These are phyloP conservation scores for Aspergillus piperis DNA, from an alignment of 2,329 filamentous ascomycete species.

Conservation along the genomic window DNA sequence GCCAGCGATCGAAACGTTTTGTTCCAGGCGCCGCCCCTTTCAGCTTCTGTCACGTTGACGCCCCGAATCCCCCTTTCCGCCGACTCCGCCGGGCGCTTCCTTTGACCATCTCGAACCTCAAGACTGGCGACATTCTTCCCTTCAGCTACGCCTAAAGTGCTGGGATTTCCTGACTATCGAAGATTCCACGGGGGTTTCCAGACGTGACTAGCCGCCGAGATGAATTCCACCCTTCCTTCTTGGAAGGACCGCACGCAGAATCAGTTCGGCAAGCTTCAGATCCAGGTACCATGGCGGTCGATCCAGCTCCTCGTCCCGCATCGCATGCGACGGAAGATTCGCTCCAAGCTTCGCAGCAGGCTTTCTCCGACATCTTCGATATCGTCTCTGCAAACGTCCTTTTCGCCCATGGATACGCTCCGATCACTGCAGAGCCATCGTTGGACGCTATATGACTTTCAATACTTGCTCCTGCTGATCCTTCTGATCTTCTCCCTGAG, in stretches of 20 bases:
- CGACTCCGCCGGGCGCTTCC: constrained; percentile 12
- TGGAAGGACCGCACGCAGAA: constrained; percentile 51
- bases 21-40: constrained; percentile 3
- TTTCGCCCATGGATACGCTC: constrained; percentile 76
- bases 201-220: constrained; percentile 30
- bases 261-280: constrained; percentile 48
- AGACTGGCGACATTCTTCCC: not conserved
- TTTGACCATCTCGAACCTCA: not conserved
- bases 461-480: constrained; percentile 75
- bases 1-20: constrained; percentile 20
- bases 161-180: constrained; percentile 11
- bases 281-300: constrained; percentile 53
- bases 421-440: constrained; percentile 72
- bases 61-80: constrained; percentile 23
- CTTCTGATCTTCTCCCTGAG: constrained; percentile 80
- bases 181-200: constrained; percentile 21
- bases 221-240: constrained; percentile 42
- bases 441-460: constrained; percentile 81
- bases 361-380: constrained; percentile 71
- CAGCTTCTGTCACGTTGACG: constrained; percentile 20
- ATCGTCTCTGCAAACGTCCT: constrained; percentile 75
- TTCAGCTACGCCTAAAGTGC: not conserved
- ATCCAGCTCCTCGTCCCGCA: constrained; percentile 59
- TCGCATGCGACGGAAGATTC: constrained; percentile 65
- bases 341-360: constrained; percentile 68